A percentile compares a stretch with the other conserved stretches of the same genome.
Evolutionary conservation across 2,329 filamentous ascomycete species (phyloP).

Genomic region (Sporothrix curviconia): DNA sequence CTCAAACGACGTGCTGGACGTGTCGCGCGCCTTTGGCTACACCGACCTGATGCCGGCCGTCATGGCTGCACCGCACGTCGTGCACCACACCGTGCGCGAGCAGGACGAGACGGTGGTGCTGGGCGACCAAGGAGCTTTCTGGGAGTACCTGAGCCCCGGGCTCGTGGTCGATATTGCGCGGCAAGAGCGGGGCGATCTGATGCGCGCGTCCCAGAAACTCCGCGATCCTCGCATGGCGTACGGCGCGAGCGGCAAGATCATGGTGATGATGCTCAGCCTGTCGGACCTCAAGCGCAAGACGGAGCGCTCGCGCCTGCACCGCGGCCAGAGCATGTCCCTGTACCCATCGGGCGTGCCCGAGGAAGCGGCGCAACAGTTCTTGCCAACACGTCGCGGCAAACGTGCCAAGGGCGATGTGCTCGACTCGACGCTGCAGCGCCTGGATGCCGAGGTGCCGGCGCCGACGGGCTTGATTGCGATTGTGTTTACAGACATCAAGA

Average conservation of each 20-base stretch:
- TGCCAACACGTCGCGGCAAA: conserved; percentile 58
- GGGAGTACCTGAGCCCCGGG: conserved; percentile 87
- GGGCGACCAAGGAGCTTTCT: conserved; percentile 85
- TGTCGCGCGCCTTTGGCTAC: conserved; percentile 93
- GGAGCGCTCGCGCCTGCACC: conserved; percentile 64
- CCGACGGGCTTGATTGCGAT: conserved; percentile 87
- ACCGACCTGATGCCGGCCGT: conserved; percentile 87
- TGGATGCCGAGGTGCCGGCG: conserved; percentile 85
- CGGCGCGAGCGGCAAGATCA: conserved; percentile 87
- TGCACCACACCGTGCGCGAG: conserved; percentile 70
- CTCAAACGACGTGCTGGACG: conserved; percentile 85
- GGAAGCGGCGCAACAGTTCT: conserved; percentile 53
- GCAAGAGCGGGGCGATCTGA: conserved; percentile 79
- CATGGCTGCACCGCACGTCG: conserved; percentile 81
- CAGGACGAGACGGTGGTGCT: conserved; percentile 91
- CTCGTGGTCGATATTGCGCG: conserved; percentile 87
- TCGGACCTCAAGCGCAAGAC: conserved; percentile 78
- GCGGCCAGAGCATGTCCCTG: conserved; percentile 79
- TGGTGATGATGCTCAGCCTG: conserved; percentile 98
- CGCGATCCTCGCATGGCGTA: conserved; percentile 94
- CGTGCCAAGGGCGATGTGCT: conserved; percentile 58
- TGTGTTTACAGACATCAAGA: conserved; percentile 98
- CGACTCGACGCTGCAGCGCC: conserved; percentile 78
- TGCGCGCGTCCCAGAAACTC: conserved; percentile 91
- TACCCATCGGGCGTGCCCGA: conserved; percentile 69